Evolutionary conservation across 2,329 filamentous ascomycete species (phyloP), one percentile per base, ranked within the genome.

Genomic region (Microdochium trichocladiopsis): DNA sequence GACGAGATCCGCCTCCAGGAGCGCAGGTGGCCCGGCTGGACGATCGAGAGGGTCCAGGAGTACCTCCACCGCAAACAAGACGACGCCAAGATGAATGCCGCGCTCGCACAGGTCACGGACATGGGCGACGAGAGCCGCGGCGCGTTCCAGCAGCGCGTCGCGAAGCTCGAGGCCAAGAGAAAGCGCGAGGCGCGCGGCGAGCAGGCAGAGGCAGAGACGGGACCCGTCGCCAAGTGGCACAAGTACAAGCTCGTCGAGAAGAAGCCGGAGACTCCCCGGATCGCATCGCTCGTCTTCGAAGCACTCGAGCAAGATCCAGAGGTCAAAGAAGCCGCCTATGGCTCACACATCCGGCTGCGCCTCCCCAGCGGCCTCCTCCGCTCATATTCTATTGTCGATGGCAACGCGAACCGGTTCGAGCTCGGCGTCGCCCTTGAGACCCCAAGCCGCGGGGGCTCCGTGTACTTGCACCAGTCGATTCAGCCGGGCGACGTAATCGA

Each of bases 1-100:
- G 82, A 86, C 58, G 68, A 73, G 58, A 77, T 87, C 55, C 66
- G 64, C 4, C 68, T 87, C 0, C 66, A 84, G 0, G 75, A 80
- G 62, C 71, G 83, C 12, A 71, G 64, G 21, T 71, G 79, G 66
- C 81, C 82, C 0, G 59, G 71, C 41, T 87, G 84, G 84, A 83
- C 82, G 0, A 74, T 87, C 31, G 79, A 82, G 61, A 70, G 77
- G 11, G 68, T 87, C 0, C 83, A 86, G 63, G 78, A 84, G 63
- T 86, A 80, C 56, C 65, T 86, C 36, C 82, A 84, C 61, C 71
- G 78, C 6, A 75, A 79, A 28, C 72, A 68, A 24, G 71, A 72
- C 31, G 74, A 84, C 58, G 58, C 69, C 1, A 75, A 68, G 37
- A 79, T 78, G 72, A 77, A 79, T 48, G 68, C 72, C 48, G 73